Evolutionary conservation across 352 stramenopile species (phyloP).

Genomic region (Pythium brachiatum): DNA sequence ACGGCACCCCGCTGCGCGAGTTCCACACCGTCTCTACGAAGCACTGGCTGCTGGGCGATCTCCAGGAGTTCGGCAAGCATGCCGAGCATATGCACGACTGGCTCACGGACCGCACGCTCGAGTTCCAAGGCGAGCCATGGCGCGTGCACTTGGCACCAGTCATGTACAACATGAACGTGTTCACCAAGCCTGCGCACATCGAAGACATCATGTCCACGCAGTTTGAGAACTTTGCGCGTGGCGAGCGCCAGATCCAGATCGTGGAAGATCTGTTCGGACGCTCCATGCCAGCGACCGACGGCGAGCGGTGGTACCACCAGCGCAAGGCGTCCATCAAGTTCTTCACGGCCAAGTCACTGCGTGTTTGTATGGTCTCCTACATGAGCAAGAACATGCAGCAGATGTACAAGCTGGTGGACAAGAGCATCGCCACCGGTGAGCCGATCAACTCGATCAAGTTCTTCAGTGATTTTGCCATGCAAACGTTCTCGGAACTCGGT

Average conservation of each 20-base stretch:
- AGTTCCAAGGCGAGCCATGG: constrained; percentile 12
- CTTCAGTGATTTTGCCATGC: constrained; percentile 44
- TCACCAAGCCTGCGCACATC: constrained; percentile 1
- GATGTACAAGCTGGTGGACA: constrained; percentile 31
- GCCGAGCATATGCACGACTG: constrained; percentile 12
- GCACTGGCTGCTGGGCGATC: constrained; percentile 2
- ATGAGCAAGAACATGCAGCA: constrained; percentile 34
- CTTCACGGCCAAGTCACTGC: constrained; percentile 39
- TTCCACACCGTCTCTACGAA: not conserved
- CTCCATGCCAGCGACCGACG: constrained; percentile 14
- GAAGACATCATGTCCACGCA: constrained; percentile 21
- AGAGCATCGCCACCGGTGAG: constrained; percentile 19
- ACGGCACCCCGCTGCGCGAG: not conserved
- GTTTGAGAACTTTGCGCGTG: constrained; percentile 39
- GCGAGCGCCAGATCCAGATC: constrained; percentile 5
- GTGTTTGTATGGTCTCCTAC: constrained; percentile 38
- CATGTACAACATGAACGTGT: constrained; percentile 1
- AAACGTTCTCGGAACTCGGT: constrained; percentile 46
- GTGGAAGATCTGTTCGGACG: constrained; percentile 14
- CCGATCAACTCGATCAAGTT: constrained; percentile 36
- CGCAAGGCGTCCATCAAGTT: constrained; percentile 39
- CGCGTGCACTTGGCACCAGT: not conserved
- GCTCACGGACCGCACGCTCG: not conserved
- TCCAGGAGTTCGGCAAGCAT: not conserved
- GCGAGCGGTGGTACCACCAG: constrained; percentile 42